These are phyloP conservation scores for Senna siamea DNA, from an alignment of 306 rosid species.

Conservation along the genomic window DNA sequence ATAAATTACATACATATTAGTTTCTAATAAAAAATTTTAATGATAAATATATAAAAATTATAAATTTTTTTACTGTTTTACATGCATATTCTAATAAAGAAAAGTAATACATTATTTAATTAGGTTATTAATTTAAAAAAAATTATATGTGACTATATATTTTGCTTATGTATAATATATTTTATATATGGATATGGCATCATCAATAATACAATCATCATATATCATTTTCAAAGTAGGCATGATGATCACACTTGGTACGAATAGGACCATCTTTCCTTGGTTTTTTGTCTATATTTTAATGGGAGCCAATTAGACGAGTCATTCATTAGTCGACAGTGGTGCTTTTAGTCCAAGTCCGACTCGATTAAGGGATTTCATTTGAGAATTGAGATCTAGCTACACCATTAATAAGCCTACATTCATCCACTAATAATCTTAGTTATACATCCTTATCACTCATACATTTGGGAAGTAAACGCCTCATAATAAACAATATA, in stretches of 20 bases:
- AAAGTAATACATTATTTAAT: too few relatives aligned
- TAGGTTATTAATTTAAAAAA: too few relatives aligned
- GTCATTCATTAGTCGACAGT: slow-evolving; percentile 28
- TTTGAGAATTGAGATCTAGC: not conserved
- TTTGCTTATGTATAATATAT: too few relatives aligned
- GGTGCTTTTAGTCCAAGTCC: slow-evolving; percentile 44
- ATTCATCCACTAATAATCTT: slow-evolving; percentile 34
- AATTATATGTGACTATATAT: too few relatives aligned
- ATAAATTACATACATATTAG: too few relatives aligned
- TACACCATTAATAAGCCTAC: not conserved
- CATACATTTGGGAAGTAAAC: not conserved
- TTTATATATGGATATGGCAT: slow-evolving; percentile 20
- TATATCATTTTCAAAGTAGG: slow-evolving; percentile 36
- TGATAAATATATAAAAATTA: too few relatives aligned
- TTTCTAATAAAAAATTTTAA: too few relatives aligned
- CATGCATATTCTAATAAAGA: too few relatives aligned
- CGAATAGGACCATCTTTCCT: slow-evolving; percentile 20
- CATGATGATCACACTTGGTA: slow-evolving; percentile 33
- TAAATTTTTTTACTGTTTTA: too few relatives aligned
- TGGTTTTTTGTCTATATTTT: slow-evolving; percentile 16
- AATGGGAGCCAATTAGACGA: slow-evolving; percentile 34
- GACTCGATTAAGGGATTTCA: slow-evolving; percentile 30
- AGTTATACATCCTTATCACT: slow-evolving; percentile 19
- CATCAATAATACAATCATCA: slow-evolving; percentile 51
- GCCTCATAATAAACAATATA: not conserved